Percentiles rank a stretch among this genome's conserved stretches.
phyloP scores from a whole-genome alignment of 1,284 basidiomycete genomes.

The Megacollybia platyphylla region DNA sequence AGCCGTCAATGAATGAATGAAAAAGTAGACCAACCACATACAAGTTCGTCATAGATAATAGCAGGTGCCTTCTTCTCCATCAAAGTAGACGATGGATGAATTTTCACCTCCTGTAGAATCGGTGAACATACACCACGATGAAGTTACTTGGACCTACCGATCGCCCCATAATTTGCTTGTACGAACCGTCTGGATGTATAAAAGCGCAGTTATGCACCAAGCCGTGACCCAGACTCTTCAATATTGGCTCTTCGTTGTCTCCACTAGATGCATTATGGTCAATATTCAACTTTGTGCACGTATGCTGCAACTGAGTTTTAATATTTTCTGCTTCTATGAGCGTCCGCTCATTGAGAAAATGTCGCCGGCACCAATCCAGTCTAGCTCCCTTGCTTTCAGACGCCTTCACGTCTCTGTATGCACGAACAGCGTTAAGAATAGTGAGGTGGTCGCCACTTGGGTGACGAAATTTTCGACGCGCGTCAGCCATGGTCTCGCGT shows the following conservation, averaged over 20 bases:
- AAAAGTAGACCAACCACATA: conserved; percentile 23
- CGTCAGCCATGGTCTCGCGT: conserved; percentile 58
- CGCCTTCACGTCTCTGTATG: conserved; percentile 54
- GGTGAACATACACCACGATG: conserved; percentile 1
- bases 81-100: conserved; percentile 78
- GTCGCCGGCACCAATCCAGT: conserved; percentile 71
- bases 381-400: conserved; percentile 34
- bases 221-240: conserved; percentile 61
- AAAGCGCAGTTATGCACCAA: conserved; percentile 76
- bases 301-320: conserved; percentile 64
- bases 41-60: conserved; percentile 86
- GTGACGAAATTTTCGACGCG: conserved; percentile 71
- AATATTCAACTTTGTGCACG: conserved; percentile 50
- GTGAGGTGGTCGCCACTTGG: conserved; percentile 87
- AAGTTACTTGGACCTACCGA: conserved; percentile 35
- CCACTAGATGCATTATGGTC: conserved; percentile 47
- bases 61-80: conserved; percentile 71
- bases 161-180: conserved; percentile 73
- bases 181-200: conserved; percentile 71
- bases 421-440: conserved; percentile 72
- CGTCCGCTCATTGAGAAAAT: conserved; percentile 79
- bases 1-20: not conserved
- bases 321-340: conserved; percentile 80
- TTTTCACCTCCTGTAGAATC: conserved; percentile 56
- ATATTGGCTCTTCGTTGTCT: conserved; percentile 46